Percentiles rank a stretch among this genome's conserved stretches.
Conservation (phyloP, 805 yeast species). For the Soucietia sequanensis region DNA sequence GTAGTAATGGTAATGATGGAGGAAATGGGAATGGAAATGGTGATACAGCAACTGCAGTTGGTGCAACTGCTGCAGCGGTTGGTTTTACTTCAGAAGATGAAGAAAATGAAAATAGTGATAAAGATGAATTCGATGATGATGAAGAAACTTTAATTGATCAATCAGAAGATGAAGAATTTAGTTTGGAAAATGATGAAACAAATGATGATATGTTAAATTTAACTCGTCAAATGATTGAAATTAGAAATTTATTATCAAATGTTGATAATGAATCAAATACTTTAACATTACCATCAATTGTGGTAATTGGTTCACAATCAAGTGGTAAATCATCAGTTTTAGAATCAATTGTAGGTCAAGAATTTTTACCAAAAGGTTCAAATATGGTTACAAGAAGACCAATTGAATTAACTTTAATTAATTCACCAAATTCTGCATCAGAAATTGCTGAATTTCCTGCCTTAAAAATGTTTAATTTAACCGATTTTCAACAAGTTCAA, state of each 20-base stretch:
- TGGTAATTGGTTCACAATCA: conserved; percentile 95
- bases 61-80: conserved; percentile 60
- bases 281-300: conserved; percentile 87
- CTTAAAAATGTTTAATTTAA: conserved; percentile 72
- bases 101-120: conserved; percentile 33
- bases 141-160: conserved; percentile 45
- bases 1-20: conserved; percentile 13
- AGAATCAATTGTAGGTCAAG: conserved; percentile 97
- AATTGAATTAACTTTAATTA: conserved; percentile 87
- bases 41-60: conserved; percentile 45
- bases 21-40: conserved; percentile 34
- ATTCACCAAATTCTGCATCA: conserved; percentile 76
- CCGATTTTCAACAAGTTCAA: conserved; percentile 88
- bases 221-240: conserved; percentile 96
- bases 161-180: conserved; percentile 45
- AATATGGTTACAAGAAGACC: conserved; percentile 99
- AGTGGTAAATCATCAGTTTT: conserved; percentile 96
- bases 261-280: conserved; percentile 70
- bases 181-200: conserved; percentile 50
- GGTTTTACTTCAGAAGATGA: conserved; percentile 34
- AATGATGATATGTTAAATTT: conserved; percentile 82
- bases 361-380: conserved; percentile 93
- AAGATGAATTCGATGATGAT: conserved; percentile 51
- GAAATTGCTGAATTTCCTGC: conserved; percentile 95
- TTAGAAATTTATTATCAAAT: conserved; percentile 71